These are phyloP conservation scores for Gossypium australe DNA, from an alignment of 345 rosid genomes.

Conservation along the genomic window DNA sequence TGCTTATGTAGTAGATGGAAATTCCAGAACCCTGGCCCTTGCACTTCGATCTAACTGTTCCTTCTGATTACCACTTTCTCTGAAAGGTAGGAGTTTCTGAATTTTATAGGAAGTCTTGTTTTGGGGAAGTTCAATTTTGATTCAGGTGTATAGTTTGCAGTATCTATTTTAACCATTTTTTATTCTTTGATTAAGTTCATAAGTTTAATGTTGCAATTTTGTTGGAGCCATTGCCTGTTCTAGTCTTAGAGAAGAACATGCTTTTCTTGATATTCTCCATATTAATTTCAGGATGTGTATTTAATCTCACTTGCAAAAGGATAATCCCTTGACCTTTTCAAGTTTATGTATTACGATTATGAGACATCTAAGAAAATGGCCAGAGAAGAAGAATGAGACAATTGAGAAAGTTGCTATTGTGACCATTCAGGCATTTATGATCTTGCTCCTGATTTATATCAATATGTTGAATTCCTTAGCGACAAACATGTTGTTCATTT, in stretches of 20 bases:
- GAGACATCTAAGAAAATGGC: neutral
- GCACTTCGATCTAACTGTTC: slow-evolving; percentile 76
- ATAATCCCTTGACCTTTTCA: neutral
- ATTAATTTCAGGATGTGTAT: neutral
- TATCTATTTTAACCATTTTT: neutral
- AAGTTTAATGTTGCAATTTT: neutral
- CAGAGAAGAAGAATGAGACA: neutral
- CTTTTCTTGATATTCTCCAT: neutral
- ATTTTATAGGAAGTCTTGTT: neutral
- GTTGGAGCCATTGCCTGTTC: neutral
- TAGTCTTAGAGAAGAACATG: neutral
- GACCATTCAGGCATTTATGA: neutral
- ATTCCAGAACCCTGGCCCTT: slow-evolving; percentile 44
- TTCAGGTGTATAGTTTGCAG: neutral
- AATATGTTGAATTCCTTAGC: neutral
- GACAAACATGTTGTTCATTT: neutral
- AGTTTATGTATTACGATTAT: neutral
- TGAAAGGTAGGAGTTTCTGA: slow-evolving; percentile 1
- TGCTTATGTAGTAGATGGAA: slow-evolving; percentile 48
- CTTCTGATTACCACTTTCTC: slow-evolving; percentile 26
- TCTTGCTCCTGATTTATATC: neutral
- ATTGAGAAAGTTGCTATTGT: neutral
- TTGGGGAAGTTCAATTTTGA: neutral
- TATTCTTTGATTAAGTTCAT: neutral
- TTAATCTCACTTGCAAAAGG: neutral